Percentiles rank a stretch among this genome's conserved stretches.
phyloP scores from a whole-genome alignment of 2,329 filamentous ascomycete species.

The Huntiella decipiens region DNA sequence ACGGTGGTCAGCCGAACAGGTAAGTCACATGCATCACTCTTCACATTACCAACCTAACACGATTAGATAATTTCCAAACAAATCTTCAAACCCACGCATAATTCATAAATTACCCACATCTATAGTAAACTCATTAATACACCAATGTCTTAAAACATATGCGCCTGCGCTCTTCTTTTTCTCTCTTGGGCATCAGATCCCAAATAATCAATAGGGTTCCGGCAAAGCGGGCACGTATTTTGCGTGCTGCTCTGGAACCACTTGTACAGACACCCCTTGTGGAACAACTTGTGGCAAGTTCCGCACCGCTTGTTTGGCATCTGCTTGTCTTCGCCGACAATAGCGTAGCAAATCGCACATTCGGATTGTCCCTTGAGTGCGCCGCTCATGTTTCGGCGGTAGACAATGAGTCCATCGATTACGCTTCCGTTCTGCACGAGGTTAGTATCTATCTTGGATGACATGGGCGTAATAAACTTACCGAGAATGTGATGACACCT shows the following conservation, averaged over 20 bases:
- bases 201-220: slow-evolving; percentile 59
- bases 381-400: slow-evolving; percentile 70
- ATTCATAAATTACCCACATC: not conserved
- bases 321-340: slow-evolving; percentile 74
- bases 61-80: not conserved
- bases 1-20: slow-evolving; percentile 43
- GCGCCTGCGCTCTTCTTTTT: slow-evolving; percentile 7
- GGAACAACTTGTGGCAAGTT: slow-evolving; percentile 90
- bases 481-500: slow-evolving; percentile 79
- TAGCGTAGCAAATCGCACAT: slow-evolving; percentile 92
- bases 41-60: not conserved
- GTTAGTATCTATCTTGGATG: slow-evolving; percentile 1
- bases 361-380: slow-evolving; percentile 85
- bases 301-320: slow-evolving; percentile 80
- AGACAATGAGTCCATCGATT: slow-evolving; percentile 69
- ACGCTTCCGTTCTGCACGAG: slow-evolving; percentile 51
- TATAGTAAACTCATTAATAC: not conserved
- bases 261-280: slow-evolving; percentile 75
- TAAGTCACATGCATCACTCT: slow-evolving; percentile 9
- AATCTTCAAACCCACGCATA: not conserved
- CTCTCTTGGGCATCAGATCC: slow-evolving; percentile 21
- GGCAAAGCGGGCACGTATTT: slow-evolving; percentile 79
- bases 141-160: not conserved
- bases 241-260: slow-evolving; percentile 94
- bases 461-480: slow-evolving; percentile 18